Base-by-base conservation (phyloP, 2,329 filamentous ascomycete species). In the Cercospora zeae-maydis region DNA sequence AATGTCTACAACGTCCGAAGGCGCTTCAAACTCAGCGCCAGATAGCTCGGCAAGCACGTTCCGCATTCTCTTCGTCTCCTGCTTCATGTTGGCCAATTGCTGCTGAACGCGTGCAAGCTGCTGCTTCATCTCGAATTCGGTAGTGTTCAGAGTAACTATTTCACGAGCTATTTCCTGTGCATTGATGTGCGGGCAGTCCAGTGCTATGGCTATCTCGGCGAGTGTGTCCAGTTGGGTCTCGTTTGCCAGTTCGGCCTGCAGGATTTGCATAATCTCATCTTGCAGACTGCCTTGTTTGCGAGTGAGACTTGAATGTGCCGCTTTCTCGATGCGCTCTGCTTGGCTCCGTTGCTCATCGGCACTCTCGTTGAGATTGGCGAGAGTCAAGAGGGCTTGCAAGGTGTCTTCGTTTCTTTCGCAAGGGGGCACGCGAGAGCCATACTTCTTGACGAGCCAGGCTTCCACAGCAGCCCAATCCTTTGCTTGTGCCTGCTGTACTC, bases 381-480 rank as follows among this genome's bases (percentile, higher is more conserved):
- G 82, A 27, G 88, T 84, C 8, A 96, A 83, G 3, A 96, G 82
- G 1, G 84, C 86, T 67, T 86, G 88, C 55, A 96, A 81, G 0
- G 93, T 97, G 51, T 93, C 90, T 31, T 88, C 83, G 73, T 95
- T 97, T 71, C 92, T 88, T 78, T 98, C 93, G 75, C 96, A 96
- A 0, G 82, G 74, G 0, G 92, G 92, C 0, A 88, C 79, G 0
- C 83, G 75, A 31, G 85, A 83, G 49, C 83, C 82, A 69, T 90
- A 90, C 72, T 90, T 90, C 63, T 84, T 83, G 51, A 83, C 81
- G 8, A 97, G 85, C 93, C 93, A 98, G 70, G 82, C 81, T 77
- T 96, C 92, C 69, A 97, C 84, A 68, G 90, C 92, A 60, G 87
- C 88, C 93, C 93, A 98, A 77, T 97, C 93, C 74, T 93, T 93